A percentile compares a stretch with the other conserved stretches of the same genome.
These are phyloP conservation scores for Globisporangium apiculatum DNA, from an alignment of 352 stramenopile genomes.

Conservation along the genomic window DNA sequence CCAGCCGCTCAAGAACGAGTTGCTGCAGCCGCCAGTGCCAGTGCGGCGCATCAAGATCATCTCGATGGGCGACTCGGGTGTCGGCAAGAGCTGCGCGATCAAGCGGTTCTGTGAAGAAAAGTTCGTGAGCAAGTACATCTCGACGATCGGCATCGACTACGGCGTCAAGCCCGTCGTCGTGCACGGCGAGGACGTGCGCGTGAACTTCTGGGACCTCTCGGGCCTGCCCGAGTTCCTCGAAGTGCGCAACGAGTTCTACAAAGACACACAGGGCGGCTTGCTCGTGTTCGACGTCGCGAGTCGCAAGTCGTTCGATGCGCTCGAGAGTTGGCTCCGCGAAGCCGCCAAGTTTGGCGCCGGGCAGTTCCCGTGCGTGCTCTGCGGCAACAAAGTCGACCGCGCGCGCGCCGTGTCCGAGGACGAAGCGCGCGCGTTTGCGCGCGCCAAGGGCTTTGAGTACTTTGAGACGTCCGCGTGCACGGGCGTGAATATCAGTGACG, in stretches of 20 bases:
- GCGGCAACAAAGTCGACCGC: constrained; percentile 90
- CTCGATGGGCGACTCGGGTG: constrained; percentile 85
- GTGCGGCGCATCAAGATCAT: constrained; percentile 91
- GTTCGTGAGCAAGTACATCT: constrained; percentile 95
- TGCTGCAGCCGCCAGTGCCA: constrained; percentile 19
- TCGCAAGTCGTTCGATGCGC: constrained; percentile 71
- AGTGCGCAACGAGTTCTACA: constrained; percentile 97
- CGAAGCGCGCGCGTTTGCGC: constrained; percentile 69
- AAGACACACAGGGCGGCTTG: constrained; percentile 82
- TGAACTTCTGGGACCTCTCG: constrained; percentile 95
- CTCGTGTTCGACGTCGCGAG: constrained; percentile 79
- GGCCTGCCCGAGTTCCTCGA: constrained; percentile 92
- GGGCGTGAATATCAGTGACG: constrained; percentile 77
- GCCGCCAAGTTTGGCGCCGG: constrained; percentile 83
- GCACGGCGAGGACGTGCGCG: constrained; percentile 57
- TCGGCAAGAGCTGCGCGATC: constrained; percentile 93
- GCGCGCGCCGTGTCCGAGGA: constrained; percentile 68
- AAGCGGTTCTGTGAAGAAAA: constrained; percentile 95
- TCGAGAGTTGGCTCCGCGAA: constrained; percentile 87
- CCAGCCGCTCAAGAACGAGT: constrained; percentile 5
- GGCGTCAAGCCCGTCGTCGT: constrained; percentile 89
- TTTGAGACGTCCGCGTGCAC: constrained; percentile 91
- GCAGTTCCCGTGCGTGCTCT: constrained; percentile 84
- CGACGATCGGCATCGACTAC: constrained; percentile 95
- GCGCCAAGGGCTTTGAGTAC: constrained; percentile 78